Percentiles rank a stretch among this genome's conserved stretches.
These are phyloP conservation scores for Alternaria gansuensis DNA, from an alignment of 2,329 filamentous ascomycete genomes.

Conservation along the genomic window DNA sequence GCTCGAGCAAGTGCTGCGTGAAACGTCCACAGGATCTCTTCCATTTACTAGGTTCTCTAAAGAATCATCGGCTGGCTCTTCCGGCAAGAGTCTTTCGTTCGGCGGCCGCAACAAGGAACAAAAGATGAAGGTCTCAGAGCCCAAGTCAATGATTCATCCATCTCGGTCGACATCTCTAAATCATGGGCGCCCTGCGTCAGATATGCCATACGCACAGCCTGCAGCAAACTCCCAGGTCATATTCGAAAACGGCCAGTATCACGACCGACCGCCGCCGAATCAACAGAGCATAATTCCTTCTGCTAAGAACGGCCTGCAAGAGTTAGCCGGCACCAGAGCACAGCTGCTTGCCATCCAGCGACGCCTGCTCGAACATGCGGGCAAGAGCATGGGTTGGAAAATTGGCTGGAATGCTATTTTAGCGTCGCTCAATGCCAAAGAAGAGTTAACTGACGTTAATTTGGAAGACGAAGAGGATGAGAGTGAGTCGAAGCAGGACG, in stretches of 20 bases:
- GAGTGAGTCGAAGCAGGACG: constrained; percentile 15
- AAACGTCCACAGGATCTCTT: constrained; percentile 74
- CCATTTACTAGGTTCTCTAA: constrained; percentile 63
- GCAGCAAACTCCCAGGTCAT: constrained; percentile 46
- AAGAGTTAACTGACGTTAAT: constrained; percentile 51
- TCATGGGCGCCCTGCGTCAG: constrained; percentile 41
- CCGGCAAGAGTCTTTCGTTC: constrained; percentile 62
- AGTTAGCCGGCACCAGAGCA: constrained; percentile 81
- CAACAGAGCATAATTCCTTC: constrained; percentile 33
- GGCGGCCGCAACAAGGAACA: constrained; percentile 62
- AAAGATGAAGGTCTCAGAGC: constrained; percentile 70
- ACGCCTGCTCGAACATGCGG: constrained; percentile 78
- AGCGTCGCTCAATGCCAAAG: constrained; percentile 32
- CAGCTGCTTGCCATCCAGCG: constrained; percentile 83
- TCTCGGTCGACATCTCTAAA: constrained; percentile 70
- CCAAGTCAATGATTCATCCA: constrained; percentile 76
- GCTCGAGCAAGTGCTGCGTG: constrained; percentile 77
- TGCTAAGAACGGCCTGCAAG: constrained; percentile 71
- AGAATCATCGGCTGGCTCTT: constrained; percentile 40
- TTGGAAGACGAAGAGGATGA: constrained; percentile 42
- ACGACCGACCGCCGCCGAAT: constrained; percentile 38
- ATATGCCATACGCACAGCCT: constrained; percentile 46
- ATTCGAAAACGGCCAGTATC: constrained; percentile 52
- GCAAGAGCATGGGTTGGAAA: constrained; percentile 75
- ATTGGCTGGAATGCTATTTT: constrained; percentile 71